Evolutionary conservation across 148 eudicot genomes (phyloP).

Genomic region (Fagopyrum tataricum): DNA sequence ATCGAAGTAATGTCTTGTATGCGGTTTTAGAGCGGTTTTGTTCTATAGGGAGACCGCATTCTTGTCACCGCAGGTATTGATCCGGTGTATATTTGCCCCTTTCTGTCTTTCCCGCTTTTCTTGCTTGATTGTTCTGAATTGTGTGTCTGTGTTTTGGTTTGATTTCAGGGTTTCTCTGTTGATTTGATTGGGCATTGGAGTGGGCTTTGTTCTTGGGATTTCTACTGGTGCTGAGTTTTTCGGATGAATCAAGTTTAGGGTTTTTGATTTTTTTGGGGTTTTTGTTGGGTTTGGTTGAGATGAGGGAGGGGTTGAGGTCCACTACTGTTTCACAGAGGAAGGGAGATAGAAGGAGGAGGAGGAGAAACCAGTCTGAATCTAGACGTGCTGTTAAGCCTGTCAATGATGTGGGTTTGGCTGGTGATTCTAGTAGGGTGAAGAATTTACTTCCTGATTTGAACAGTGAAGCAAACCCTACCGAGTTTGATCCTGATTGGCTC

Average conservation of each 20-base stretch:
- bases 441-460: background rate
- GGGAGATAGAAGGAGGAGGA: background rate
- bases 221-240: conserved; percentile 1
- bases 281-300: conserved; percentile 26
- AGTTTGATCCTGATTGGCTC: background rate
- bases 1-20: background rate
- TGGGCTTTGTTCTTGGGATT: conserved; percentile 5
- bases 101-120: conserved; percentile 8
- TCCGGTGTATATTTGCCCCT: background rate
- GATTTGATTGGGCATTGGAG: conserved; percentile 5
- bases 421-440: conserved; percentile 13
- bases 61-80: conserved; percentile 7
- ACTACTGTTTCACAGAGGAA: conserved; percentile 17
- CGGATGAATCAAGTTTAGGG: background rate
- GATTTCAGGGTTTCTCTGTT: background rate
- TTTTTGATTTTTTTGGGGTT: conserved; percentile 10
- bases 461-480: background rate
- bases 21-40: background rate
- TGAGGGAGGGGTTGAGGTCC: conserved; percentile 46
- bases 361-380: conserved; percentile 16
- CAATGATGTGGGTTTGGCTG: conserved; percentile 3
- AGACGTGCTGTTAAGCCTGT: background rate
- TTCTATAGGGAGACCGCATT: background rate
- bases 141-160: background rate
- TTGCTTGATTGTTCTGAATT: conserved; percentile 1